Base-by-base conservation (phyloP, 495 filamentous ascomycete genomes). In the Eremomyces bilateralis region DNA sequence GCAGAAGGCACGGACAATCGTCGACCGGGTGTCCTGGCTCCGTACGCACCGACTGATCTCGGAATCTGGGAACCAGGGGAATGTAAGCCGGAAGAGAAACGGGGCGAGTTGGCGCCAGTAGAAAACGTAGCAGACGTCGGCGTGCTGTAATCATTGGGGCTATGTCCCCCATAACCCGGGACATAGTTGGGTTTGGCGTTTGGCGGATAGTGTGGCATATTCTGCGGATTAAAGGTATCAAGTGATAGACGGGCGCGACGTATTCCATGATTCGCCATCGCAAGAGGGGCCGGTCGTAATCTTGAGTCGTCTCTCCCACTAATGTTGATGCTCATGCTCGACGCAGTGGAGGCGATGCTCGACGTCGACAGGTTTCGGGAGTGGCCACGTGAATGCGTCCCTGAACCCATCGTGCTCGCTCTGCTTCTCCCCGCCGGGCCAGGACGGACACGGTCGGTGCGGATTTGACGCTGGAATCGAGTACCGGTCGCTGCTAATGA, bases 401-500 rank as follows among this genome's bases (percentile, higher is more conserved):
- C 68, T 53, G 76, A 49, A 55, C 77, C 53, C 16, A 62, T 66
- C 3, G 83, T 93, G 6, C 74, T 68, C 19, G 81, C 75, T 34
- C 83, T 64, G 13, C 78, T 70, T 32, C 83, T 64, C 31, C 66
- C 67, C 20, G 64, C 71, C 0, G 71, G 64, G 21, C 78, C 6
- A 10, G 33, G 76, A 24, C 83, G 69, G 21, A 91, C 67, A n/a
- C 72, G 61, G 35, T 78, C 73, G 3, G 83, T 92, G 36, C 85
- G 68, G 33, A 92, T 80, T 56, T 95, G 90, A 42, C 90, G 67
- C 50, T 94, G 85, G 49, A 93, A 95, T 16, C 85, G 61, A 18
- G 83, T 90, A 13, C 85, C 81, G 3, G 83, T 92, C 27, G 90
- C 90, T 4, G 88, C 90, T 8, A 95, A 64, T 4, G 90, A 95